Evolutionary conservation across 768 basidiomycete genomes (phyloP).

Genomic region (Serendipita sp.): DNA sequence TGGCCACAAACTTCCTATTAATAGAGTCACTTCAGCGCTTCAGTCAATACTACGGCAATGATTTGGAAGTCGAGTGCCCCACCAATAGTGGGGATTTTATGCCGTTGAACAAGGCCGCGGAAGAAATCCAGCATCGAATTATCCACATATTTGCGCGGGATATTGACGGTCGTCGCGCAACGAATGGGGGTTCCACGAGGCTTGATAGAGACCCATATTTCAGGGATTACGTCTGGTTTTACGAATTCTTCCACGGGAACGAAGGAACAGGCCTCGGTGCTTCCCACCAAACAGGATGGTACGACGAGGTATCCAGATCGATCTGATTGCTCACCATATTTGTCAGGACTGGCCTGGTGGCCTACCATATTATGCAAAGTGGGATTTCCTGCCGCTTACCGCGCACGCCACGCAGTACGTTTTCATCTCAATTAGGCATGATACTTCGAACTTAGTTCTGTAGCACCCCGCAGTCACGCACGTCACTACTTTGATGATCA

Average conservation of each 20-base stretch:
- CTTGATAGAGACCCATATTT: slow-evolving; percentile 89
- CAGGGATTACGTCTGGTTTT: slow-evolving; percentile 92
- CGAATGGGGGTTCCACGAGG: slow-evolving; percentile 78
- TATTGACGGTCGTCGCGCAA: slow-evolving; percentile 66
- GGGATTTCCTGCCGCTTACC: slow-evolving; percentile 80
- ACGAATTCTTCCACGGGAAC: slow-evolving; percentile 97
- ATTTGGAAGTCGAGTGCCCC: slow-evolving; percentile 88
- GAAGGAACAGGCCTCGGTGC: slow-evolving; percentile 86
- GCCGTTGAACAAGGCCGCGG: slow-evolving; percentile 85
- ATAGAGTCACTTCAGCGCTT: slow-evolving; percentile 95
- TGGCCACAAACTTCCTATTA: slow-evolving; percentile 88
- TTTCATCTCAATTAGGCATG: not conserved
- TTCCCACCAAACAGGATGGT: slow-evolving; percentile 98
- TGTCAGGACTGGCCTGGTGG: slow-evolving; percentile 69
- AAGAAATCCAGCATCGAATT: slow-evolving; percentile 97
- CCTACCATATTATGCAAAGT: slow-evolving; percentile 81
- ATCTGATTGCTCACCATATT: not conserved
- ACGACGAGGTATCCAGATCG: slow-evolving; percentile 15
- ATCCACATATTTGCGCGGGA: slow-evolving; percentile 98
- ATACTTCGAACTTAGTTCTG: not conserved
- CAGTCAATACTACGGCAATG: slow-evolving; percentile 93
- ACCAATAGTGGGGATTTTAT: slow-evolving; percentile 95
- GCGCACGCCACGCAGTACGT: slow-evolving; percentile 82
- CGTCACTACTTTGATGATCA: slow-evolving; percentile 90
- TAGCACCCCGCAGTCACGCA: slow-evolving; percentile 75